phyloP scores from a whole-genome alignment of 2,329 filamentous ascomycete species.

The Scolecobasidium constrictum region DNA sequence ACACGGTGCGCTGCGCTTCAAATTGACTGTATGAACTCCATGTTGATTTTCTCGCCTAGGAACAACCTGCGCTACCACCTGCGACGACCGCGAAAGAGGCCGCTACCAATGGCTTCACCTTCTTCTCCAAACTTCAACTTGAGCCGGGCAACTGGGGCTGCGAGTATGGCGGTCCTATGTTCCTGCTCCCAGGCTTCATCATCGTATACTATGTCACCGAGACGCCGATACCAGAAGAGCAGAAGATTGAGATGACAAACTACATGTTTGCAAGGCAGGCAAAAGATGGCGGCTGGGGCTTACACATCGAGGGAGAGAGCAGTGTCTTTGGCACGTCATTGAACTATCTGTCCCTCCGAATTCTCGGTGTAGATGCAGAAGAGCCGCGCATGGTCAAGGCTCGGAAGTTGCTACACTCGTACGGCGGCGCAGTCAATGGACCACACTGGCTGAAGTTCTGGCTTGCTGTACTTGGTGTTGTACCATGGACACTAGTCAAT shows the following conservation, averaged over 20 bases:
- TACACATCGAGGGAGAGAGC: constrained; percentile 90
- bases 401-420: constrained; percentile 65
- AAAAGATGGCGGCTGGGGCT: constrained; percentile 90
- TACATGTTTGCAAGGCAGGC: constrained; percentile 82
- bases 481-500: constrained; percentile 86
- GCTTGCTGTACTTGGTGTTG: constrained; percentile 74
- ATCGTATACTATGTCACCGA: constrained; percentile 82
- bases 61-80: constrained; percentile 58
- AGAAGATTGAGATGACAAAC: constrained; percentile 80
- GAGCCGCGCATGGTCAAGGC: constrained; percentile 80
- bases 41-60: constrained; percentile 47
- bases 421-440: constrained; percentile 72
- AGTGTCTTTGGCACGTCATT: constrained; percentile 82
- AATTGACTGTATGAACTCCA: background rate
- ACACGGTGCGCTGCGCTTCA: constrained; percentile 47
- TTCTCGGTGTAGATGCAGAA: constrained; percentile 75
- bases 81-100: constrained; percentile 65
- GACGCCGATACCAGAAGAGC: constrained; percentile 69
- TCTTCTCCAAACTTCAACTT: constrained; percentile 84
- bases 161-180: constrained; percentile 97
- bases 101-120: constrained; percentile 71
- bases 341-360: constrained; percentile 73
- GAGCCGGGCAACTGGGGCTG: constrained; percentile 89
- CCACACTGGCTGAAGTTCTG: constrained; percentile 98
- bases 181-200: constrained; percentile 76